Evolutionary conservation across 1,284 basidiomycete genomes (phyloP), one percentile per base, ranked within the genome.

Genomic region (Cryptococcus sp.): DNA sequence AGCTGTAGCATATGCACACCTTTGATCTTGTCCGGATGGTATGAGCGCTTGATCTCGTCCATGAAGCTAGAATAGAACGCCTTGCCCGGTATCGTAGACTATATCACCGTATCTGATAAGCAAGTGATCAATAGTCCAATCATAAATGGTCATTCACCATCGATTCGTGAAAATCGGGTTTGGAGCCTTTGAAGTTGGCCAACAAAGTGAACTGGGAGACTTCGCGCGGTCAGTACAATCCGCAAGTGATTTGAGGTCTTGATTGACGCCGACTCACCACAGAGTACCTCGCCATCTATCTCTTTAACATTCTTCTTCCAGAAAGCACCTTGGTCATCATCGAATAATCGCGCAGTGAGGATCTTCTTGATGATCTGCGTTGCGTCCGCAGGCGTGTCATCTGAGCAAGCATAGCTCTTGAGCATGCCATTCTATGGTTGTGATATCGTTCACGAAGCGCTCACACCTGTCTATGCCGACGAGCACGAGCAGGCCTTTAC

Each of bases 151-250:
- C 45, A 72, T 79, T 47, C 62, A 89, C 91, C 91, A 94, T 93
- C 4, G 91, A 90, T 52, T 83, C 83, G 78, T 94, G 92, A 74
- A 94, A 95, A 75, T 94, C 92, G 26, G 77, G 92, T 70, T 93
- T 92, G 67, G 83, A 87, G 20, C 91, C 91, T 76, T 93, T 93
- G 58, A 91, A 93, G 64, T 87, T 87, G n/a, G 91, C 92, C 68
- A 92, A 80, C 17, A 95, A 82, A 0, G 92, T 95, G 75, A 95
- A 95, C 67, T 95, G 92, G 7, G 61, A 63, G 16, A 65, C 63
- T 64, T 19, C n/a, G 13, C n/a, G 13, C n/a, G 10, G 50, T 52
- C 50, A 26, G 7, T 26, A n/a, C 11, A 20, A 7, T 20, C n/a
- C 5, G 23, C 37, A 19, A 13, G 8, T n/a, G 19, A 10, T 5